Evolutionary conservation across 2,329 filamentous ascomycete genomes (phyloP).

Genomic region (Aspergillus pseudotamarii): DNA sequence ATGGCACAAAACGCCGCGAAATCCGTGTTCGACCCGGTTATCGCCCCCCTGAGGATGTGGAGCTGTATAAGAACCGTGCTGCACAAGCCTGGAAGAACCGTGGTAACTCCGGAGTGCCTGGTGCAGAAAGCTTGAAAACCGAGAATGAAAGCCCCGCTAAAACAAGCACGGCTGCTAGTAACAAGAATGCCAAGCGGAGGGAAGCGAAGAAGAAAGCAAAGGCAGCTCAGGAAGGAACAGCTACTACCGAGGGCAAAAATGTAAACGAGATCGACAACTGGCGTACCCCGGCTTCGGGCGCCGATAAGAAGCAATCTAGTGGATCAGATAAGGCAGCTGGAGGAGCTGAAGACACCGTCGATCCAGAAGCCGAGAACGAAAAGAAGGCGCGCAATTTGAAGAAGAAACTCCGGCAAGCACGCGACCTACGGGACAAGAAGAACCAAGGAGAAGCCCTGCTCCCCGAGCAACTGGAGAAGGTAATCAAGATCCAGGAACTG

Average conservation of each 20-base stretch:
- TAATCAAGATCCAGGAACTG: slow-evolving; percentile 94
- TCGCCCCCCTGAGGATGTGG: slow-evolving; percentile 90
- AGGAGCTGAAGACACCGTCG: slow-evolving; percentile 47
- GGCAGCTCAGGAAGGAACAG: slow-evolving; percentile 58
- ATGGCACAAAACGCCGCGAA: slow-evolving; percentile 89
- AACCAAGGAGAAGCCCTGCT: slow-evolving; percentile 80
- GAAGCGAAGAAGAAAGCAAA: slow-evolving; percentile 67
- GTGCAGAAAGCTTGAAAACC: slow-evolving; percentile 63
- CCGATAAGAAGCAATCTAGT: slow-evolving; percentile 30
- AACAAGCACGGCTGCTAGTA: slow-evolving; percentile 59
- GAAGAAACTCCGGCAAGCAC: slow-evolving; percentile 94
- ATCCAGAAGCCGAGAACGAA: slow-evolving; percentile 77
- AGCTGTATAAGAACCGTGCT: slow-evolving; percentile 91
- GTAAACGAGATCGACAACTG: slow-evolving; percentile 35
- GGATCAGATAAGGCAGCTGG: slow-evolving; percentile 28
- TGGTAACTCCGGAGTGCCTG: slow-evolving; percentile 71
- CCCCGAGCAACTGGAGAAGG: slow-evolving; percentile 95
- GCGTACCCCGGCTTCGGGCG: slow-evolving; percentile 24
- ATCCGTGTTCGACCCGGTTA: slow-evolving; percentile 95
- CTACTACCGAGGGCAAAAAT: slow-evolving; percentile 24
- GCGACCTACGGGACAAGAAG: slow-evolving; percentile 87
- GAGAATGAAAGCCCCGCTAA: slow-evolving; percentile 46
- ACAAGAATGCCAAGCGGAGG: slow-evolving; percentile 83
- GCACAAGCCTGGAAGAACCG: slow-evolving; percentile 83
- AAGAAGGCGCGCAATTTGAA: slow-evolving; percentile 90